These are phyloP conservation scores for Fomitopsis palustris DNA, from an alignment of 1,284 basidiomycete species.

Conservation along the genomic window DNA sequence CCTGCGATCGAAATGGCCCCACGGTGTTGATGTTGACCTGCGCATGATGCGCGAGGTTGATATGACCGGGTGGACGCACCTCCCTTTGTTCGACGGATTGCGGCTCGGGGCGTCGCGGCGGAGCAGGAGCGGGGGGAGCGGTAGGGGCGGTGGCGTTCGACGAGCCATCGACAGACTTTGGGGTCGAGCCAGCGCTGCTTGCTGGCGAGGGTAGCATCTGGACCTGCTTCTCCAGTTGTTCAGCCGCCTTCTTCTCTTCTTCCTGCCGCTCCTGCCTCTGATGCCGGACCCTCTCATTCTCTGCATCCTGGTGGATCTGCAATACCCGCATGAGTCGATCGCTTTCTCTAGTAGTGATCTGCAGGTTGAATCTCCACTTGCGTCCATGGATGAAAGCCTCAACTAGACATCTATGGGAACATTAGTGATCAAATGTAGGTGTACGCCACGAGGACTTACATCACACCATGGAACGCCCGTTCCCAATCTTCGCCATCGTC, in stretches of 20 bases:
- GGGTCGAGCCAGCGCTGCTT: slow-evolving; percentile 73
- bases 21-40: slow-evolving; percentile 28
- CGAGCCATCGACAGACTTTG: slow-evolving; percentile 38
- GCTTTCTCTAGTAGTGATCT: slow-evolving; percentile 42
- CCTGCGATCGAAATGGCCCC: slow-evolving; percentile 45
- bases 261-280: slow-evolving; percentile 4
- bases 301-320: slow-evolving; percentile 9
- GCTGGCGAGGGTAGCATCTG: slow-evolving; percentile 75
- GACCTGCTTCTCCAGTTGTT: slow-evolving; percentile 28
- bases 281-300: slow-evolving; percentile 8
- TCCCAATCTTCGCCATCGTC: slow-evolving; percentile 66
- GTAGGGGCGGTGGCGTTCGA: slow-evolving; percentile 9
- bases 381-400: slow-evolving; percentile 66
- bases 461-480: slow-evolving; percentile 69
- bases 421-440: slow-evolving; percentile 27
- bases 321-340: slow-evolving; percentile 12
- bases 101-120: background rate
- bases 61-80: slow-evolving; percentile 7
- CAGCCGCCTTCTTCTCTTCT: background rate
- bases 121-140: slow-evolving; percentile 6
- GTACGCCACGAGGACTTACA: slow-evolving; percentile 47
- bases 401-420: slow-evolving; percentile 59
- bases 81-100: background rate
- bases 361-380: slow-evolving; percentile 47
- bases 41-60: slow-evolving; percentile 13